These are phyloP conservation scores for Vaccinium vitisidaea DNA, from an alignment of 148 eudicot species.

Conservation along the genomic window DNA sequence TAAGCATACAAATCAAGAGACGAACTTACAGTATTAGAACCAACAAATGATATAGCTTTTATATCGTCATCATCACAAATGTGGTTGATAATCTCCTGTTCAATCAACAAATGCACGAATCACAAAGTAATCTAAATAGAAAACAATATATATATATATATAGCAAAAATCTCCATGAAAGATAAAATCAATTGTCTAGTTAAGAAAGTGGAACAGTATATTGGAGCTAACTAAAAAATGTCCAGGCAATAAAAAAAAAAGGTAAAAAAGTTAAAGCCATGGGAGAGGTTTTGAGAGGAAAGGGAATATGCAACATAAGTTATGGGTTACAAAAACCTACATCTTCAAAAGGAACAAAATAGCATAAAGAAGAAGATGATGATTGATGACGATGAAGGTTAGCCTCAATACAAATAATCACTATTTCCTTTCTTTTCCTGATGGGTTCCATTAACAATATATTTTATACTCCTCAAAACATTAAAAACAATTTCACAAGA, in stretches of 20 bases:
- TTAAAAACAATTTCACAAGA: not conserved
- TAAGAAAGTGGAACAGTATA: not conserved
- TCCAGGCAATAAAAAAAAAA: not conserved
- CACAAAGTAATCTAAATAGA: not conserved
- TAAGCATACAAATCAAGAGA: slow-evolving; percentile 3
- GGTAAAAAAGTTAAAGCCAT: not conserved
- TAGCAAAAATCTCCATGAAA: not conserved
- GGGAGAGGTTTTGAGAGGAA: not conserved
- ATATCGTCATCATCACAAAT: slow-evolving; percentile 61
- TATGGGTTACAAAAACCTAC: not conserved
- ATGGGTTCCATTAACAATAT: not conserved
- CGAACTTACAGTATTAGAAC: slow-evolving; percentile 51
- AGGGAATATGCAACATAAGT: not conserved
- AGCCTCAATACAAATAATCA: not conserved
- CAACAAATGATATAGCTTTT: slow-evolving; percentile 63
- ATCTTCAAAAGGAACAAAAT: not conserved
- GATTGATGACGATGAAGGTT: not conserved
- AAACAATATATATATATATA: not conserved
- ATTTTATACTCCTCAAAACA: not conserved
- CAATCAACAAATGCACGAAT: not conserved
- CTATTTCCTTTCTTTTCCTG: not conserved
- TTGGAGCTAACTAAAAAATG: not conserved
- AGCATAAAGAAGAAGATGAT: not conserved
- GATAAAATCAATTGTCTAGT: not conserved
- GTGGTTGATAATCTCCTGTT: slow-evolving; percentile 53